Evolutionary conservation across 768 basidiomycete species (phyloP).

Genomic region (Harrya chromipes): DNA sequence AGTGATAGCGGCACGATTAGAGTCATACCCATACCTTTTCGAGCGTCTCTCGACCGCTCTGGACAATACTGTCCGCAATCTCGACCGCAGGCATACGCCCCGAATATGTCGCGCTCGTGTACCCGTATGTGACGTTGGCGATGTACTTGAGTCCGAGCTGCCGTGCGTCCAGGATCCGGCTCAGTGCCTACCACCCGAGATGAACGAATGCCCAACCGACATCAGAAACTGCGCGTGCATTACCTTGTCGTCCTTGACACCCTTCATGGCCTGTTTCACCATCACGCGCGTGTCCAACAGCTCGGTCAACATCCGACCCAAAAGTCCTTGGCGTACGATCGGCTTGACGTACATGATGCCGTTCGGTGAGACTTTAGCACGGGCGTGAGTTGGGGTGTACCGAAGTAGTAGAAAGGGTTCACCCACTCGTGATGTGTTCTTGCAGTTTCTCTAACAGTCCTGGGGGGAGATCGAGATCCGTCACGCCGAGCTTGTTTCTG

Average conservation of each 20-base stretch:
- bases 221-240: background rate
- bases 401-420: background rate
- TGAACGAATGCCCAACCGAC: background rate
- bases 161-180: slow-evolving; percentile 79
- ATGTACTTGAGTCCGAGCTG: slow-evolving; percentile 95
- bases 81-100: slow-evolving; percentile 98
- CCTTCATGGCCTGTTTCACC: slow-evolving; percentile 97
- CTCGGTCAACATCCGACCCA: slow-evolving; percentile 90
- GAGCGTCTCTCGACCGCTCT: slow-evolving; percentile 91
- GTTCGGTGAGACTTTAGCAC: slow-evolving; percentile 81
- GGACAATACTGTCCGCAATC: slow-evolving; percentile 97
- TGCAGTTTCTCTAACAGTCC: slow-evolving; percentile 68
- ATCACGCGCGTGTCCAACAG: slow-evolving; percentile 93
- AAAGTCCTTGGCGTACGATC: slow-evolving; percentile 75
- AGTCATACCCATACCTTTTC: slow-evolving; percentile 63
- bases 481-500: slow-evolving; percentile 83
- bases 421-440: slow-evolving; percentile 73
- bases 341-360: slow-evolving; percentile 93
- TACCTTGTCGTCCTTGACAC: slow-evolving; percentile 71
- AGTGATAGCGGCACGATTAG: background rate
- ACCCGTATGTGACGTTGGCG: slow-evolving; percentile 93
- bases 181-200: slow-evolving; percentile 53
- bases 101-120: slow-evolving; percentile 91
- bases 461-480: slow-evolving; percentile 62
- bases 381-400: background rate